Conservation (phyloP, 495 filamentous ascomycete species). For the Aspergillus incahuasiensis region DNA sequence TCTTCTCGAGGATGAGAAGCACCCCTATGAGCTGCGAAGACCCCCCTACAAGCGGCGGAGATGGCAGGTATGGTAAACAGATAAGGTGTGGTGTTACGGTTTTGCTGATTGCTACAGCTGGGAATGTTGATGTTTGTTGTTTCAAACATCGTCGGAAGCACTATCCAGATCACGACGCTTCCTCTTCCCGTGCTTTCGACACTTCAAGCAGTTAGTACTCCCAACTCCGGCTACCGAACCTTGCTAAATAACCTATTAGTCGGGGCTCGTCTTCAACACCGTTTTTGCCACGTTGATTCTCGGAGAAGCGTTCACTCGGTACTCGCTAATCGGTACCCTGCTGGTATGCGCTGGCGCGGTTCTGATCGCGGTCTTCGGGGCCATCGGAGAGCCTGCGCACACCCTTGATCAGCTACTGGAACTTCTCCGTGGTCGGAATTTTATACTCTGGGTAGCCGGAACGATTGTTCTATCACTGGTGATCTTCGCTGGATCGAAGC, state of each 20-base stretch:
- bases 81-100: background rate
- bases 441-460: constrained; percentile 86
- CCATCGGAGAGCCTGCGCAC: constrained; percentile 92
- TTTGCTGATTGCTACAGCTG: constrained; percentile 40
- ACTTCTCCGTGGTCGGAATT: constrained; percentile 67
- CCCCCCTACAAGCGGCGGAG: constrained; percentile 85
- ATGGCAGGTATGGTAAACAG: constrained; percentile 66
- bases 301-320: constrained; percentile 87
- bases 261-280: constrained; percentile 96
- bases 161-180: constrained; percentile 95
- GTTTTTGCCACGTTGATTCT: constrained; percentile 93
- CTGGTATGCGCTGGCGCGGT: constrained; percentile 83
- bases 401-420: constrained; percentile 74
- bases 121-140: constrained; percentile 97
- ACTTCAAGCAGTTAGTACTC: constrained; percentile 68
- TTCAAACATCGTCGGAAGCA: constrained; percentile 89
- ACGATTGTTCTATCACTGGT: constrained; percentile 66
- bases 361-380: constrained; percentile 89
- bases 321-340: constrained; percentile 81
- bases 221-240: background rate
- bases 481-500: constrained; percentile 58
- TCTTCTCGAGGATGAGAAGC: constrained; percentile 93
- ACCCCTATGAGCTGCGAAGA: constrained; percentile 67
- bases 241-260: constrained; percentile 35
- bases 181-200: constrained; percentile 93